phyloP scores from a whole-genome alignment of 768 basidiomycete species.

The Cyclocybe cylindracea region DNA sequence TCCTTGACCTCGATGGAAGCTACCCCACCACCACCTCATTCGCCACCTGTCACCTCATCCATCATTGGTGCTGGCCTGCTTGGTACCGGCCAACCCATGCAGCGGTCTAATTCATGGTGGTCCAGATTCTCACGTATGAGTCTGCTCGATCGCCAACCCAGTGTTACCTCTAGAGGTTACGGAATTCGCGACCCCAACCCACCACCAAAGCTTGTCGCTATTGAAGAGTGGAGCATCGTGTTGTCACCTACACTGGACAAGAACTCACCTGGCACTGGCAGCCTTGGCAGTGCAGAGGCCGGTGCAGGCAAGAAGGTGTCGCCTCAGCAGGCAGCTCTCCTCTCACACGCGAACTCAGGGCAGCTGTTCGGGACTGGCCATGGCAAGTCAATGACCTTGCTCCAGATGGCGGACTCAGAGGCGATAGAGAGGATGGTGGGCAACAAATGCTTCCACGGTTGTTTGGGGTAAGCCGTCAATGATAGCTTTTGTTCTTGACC shows the following conservation, averaged over 20 bases:
- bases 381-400: conserved; percentile 55
- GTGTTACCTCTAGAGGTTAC: conserved; percentile 36
- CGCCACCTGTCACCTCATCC: conserved; percentile 37
- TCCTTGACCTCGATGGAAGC: conserved; percentile 25
- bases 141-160: conserved; percentile 58
- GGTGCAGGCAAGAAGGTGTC: background rate
- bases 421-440: conserved; percentile 66
- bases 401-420: conserved; percentile 68
- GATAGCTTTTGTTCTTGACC: no score
- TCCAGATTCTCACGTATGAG: conserved; percentile 66
- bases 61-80: conserved; percentile 37
- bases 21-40: conserved; percentile 19
- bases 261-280: conserved; percentile 10
- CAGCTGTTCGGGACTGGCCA: conserved; percentile 33
- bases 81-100: conserved; percentile 45
- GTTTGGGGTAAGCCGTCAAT: no score
- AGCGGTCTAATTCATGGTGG: conserved; percentile 80
- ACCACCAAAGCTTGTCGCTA: conserved; percentile 60
- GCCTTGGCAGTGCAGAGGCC: conserved; percentile 7
- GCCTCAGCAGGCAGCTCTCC: background rate
- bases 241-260: conserved; percentile 21
- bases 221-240: conserved; percentile 52
- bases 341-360: conserved; percentile 4
- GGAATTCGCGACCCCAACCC: conserved; percentile 85
- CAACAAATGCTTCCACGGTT: no score